phyloP scores from a whole-genome alignment of 306 rosid species.

The Mucuna pruriens region DNA sequence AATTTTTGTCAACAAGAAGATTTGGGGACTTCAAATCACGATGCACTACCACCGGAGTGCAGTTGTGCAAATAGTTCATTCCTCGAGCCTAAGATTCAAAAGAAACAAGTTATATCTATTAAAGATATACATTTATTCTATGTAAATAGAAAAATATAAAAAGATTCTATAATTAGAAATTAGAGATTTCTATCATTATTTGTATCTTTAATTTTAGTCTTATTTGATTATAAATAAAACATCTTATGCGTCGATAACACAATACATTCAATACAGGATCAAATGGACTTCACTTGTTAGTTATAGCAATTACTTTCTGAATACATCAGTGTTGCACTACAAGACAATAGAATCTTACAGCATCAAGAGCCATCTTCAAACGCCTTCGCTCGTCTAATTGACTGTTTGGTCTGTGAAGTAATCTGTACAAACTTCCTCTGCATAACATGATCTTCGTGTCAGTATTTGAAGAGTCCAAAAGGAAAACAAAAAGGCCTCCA shows the following conservation, averaged over 20 bases:
- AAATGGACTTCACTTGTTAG: constrained; percentile 21
- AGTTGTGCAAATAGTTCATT: constrained; percentile 93
- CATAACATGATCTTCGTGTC: constrained; percentile 43
- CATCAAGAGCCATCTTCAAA: constrained; percentile 94
- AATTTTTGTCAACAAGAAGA: constrained; percentile 89
- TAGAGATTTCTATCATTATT: too few relatives aligned
- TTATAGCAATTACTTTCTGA: constrained; percentile 23
- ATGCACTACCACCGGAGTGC: constrained; percentile 82
- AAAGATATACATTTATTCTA: too few relatives aligned
- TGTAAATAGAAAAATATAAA: too few relatives aligned
- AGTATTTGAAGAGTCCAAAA: constrained; percentile 28
- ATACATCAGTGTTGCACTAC: constrained; percentile 4
- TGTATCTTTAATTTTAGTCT: too few relatives aligned
- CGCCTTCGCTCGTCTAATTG: constrained; percentile 88
- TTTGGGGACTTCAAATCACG: constrained; percentile 97
- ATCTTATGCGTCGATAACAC: too few relatives aligned
- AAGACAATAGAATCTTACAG: constrained; percentile 62
- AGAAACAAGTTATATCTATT: too few relatives aligned
- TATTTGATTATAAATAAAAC: too few relatives aligned
- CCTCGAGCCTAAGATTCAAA: constrained; percentile 85
- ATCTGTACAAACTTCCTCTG: constrained; percentile 97
- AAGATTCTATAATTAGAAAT: too few relatives aligned
- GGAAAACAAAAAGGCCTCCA: background rate
- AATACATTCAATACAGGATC: too few relatives aligned
- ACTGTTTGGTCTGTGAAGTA: constrained; percentile 88